Evolutionary conservation across 768 basidiomycete genomes (phyloP).

Genomic region (Mrakia hoshinonis): DNA sequence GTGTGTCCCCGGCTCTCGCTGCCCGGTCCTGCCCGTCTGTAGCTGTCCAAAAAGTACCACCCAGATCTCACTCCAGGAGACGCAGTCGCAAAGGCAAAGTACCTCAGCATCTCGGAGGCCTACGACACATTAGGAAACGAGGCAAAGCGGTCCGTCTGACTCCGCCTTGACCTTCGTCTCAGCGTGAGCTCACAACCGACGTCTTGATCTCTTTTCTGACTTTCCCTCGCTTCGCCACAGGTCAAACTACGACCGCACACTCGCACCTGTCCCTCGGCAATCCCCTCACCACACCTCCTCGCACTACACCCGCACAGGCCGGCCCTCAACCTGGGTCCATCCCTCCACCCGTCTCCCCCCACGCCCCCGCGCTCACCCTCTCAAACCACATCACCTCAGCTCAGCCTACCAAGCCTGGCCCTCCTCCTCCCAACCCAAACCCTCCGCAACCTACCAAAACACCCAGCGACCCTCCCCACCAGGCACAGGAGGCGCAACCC

Average conservation of each 20-base stretch:
- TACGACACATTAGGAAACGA: constrained; percentile 25
- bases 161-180: background rate
- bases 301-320: constrained; percentile 16
- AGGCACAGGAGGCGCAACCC: background rate
- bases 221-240: background rate
- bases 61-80: constrained; percentile 21
- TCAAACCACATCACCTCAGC: background rate
- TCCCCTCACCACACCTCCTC: background rate
- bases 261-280: background rate
- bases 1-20: background rate
- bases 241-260: constrained; percentile 20
- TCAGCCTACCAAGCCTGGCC: background rate
- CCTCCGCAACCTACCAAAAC: background rate
- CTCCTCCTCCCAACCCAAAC: background rate
- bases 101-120: constrained; percentile 23
- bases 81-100: constrained; percentile 19
- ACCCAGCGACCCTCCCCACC: background rate
- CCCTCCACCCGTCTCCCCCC: constrained; percentile 24
- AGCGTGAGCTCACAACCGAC: no score
- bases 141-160: constrained; percentile 18
- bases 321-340: constrained; percentile 26
- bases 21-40: background rate
- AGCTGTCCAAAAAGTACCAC: constrained; percentile 29
- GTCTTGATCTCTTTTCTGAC: background rate
- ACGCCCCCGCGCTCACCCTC: constrained; percentile 8